A percentile compares a stretch with the other conserved stretches of the same genome.
phyloP scores from a whole-genome alignment of 2,329 filamentous ascomycete genomes.

The Aurifilum marmelostoma region DNA sequence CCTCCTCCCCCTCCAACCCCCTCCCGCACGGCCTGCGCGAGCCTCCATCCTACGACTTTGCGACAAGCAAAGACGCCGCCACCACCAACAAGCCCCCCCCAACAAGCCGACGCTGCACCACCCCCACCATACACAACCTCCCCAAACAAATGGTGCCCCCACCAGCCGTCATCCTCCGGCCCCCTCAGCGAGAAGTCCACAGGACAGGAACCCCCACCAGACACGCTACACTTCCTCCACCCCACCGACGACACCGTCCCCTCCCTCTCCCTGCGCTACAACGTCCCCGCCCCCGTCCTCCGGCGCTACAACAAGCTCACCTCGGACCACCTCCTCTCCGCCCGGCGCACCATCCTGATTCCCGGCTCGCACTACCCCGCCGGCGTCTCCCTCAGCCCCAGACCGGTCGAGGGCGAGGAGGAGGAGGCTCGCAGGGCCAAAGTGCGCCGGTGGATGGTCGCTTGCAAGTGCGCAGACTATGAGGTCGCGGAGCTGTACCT shows the following conservation, averaged over 20 bases:
- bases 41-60: slow-evolving; percentile 65
- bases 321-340: slow-evolving; percentile 71
- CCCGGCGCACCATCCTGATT: slow-evolving; percentile 70
- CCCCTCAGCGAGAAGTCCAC: background rate
- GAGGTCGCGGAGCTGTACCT: slow-evolving; percentile 77
- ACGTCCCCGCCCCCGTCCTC: slow-evolving; percentile 65
- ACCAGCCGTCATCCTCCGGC: background rate
- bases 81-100: background rate
- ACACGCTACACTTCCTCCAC: slow-evolving; percentile 76
- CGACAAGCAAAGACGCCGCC: slow-evolving; percentile 38
- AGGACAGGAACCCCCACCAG: slow-evolving; percentile 48
- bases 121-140: slow-evolving; percentile 33
- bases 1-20: slow-evolving; percentile 57
- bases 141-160: slow-evolving; percentile 10
- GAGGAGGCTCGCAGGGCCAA: slow-evolving; percentile 72
- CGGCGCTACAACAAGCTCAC: slow-evolving; percentile 70
- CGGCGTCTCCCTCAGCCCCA: slow-evolving; percentile 57
- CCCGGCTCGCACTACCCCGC: slow-evolving; percentile 66
- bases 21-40: slow-evolving; percentile 66
- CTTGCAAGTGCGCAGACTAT: slow-evolving; percentile 76
- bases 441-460: slow-evolving; percentile 77
- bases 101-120: background rate
- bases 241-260: slow-evolving; percentile 68
- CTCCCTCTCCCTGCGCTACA: slow-evolving; percentile 72
- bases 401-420: slow-evolving; percentile 73